Base-by-base conservation (phyloP, 1,284 basidiomycete genomes). In the Ceratobasidium theobromae region DNA sequence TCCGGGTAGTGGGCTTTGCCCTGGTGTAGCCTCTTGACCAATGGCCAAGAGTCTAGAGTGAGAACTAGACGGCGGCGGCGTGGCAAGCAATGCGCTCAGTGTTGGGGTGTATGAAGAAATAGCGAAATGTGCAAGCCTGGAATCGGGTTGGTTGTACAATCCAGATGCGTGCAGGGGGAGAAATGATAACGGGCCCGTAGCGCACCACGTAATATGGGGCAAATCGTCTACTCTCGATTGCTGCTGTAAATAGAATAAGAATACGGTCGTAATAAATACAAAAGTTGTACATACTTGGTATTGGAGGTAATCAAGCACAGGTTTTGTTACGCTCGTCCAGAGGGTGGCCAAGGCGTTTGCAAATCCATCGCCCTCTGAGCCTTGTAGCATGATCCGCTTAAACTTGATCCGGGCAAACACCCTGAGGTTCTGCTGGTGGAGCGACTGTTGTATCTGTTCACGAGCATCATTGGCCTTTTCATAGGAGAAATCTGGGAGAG, bases 111-210 rank as follows among this genome's bases (percentile, higher is more conserved):
- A 74, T 8, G 73, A 75, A 3, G 72, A 72, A 9, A 72, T 64
- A 14, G 71, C 67, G 48, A 60, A 66, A 46, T 73, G 70, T 11
- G 57, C 68, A 2, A 71, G 32, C 9, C 62, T 67, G 21, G 18
- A 25, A 3, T 40, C 32, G 4, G 35, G 40, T n/a, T 53, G 57
- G 27, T 25, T 28, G 3, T 45, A 53, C 28, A 68, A 53, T 67
- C 73, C 73, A 18, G 76, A 75, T 23, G 75, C 76, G 68, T 77
- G 76, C 23, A 77, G 53, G 1, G 75, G 75, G 6, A 77, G 69
- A 55, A 75, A 75, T 0, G 73, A 69, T 4, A 76, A 65, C 9
- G 70, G 70, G 5, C 76, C 76, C 43, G 76, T 76, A 0, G 72
- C 67, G 68, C 75, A 77, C 76, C 76, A 76, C 54, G 72, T 74